Conservation (phyloP, 139 green algal genomes). For the Asterochloris sp. region DNA sequence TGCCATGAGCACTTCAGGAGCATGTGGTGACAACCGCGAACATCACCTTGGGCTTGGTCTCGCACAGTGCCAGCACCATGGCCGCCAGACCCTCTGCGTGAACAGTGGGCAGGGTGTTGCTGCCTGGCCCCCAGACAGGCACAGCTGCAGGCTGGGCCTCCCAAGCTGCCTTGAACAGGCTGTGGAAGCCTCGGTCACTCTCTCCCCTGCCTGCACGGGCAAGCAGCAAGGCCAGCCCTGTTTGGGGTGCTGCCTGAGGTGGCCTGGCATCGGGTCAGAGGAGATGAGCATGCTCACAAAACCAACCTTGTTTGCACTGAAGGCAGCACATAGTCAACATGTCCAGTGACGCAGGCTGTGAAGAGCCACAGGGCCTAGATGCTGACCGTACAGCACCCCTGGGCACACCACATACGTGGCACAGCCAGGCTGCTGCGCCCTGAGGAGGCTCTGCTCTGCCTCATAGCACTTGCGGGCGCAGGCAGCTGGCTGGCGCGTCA, state of each 20-base stretch:
- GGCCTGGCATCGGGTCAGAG: background rate
- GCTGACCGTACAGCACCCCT: slow-evolving; percentile 47
- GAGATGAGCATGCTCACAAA: background rate
- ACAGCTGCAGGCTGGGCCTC: slow-evolving; percentile 11
- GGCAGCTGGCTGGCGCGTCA: slow-evolving; percentile 6
- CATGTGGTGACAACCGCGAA: too few species aligned
- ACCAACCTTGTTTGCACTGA: background rate
- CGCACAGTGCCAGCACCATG: too few species aligned
- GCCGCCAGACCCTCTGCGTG: too few species aligned
- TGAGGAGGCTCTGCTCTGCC: slow-evolving; percentile 43
- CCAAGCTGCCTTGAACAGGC: slow-evolving; percentile 34
- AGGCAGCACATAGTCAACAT: background rate
- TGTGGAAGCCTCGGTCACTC: slow-evolving; percentile 33
- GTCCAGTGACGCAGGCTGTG: background rate
- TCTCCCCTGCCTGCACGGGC: slow-evolving; percentile 29
- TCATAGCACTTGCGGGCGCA: slow-evolving; percentile 18
- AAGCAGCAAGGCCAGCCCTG: background rate
- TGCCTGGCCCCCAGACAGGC: slow-evolving; percentile 31
- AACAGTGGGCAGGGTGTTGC: slow-evolving; percentile 44
- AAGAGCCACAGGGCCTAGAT: background rate
- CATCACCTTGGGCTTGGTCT: too few species aligned
- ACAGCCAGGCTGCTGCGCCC: slow-evolving; percentile 22
- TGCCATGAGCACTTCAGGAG: too few species aligned
- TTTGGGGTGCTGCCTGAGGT: background rate
- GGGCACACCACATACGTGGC: slow-evolving; percentile 46